Percentiles rank a stretch among this genome's conserved stretches.
Evolutionary conservation across 1,139 yeast species (phyloP).

Genomic region (Lizanozyma gosingica): DNA sequence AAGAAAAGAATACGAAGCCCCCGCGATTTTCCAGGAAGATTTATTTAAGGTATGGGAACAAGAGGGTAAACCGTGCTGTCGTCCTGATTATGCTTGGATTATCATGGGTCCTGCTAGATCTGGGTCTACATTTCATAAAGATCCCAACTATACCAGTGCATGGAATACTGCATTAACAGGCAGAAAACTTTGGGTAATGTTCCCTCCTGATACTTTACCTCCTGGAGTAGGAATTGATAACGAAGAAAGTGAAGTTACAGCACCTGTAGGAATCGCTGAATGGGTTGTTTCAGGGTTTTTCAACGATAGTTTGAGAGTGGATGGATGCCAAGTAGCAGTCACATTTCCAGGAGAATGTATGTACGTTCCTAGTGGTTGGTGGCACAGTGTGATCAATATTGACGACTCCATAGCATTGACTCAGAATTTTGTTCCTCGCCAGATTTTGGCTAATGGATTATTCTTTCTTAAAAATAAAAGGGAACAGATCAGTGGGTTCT

Average conservation of each 20-base stretch:
- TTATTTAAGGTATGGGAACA: slow-evolving; percentile 35
- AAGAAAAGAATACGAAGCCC: slow-evolving; percentile 45
- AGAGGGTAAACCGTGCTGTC: slow-evolving; percentile 23
- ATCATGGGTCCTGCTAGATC: slow-evolving; percentile 74
- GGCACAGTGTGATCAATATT: slow-evolving; percentile 85
- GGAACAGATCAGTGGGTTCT: slow-evolving; percentile 75
- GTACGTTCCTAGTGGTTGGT: slow-evolving; percentile 92
- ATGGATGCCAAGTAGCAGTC: slow-evolving; percentile 55
- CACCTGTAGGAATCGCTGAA: slow-evolving; percentile 85
- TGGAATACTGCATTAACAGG: slow-evolving; percentile 81
- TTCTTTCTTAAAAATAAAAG: slow-evolving; percentile 59
- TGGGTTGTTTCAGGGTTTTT: slow-evolving; percentile 82
- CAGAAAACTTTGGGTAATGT: slow-evolving; percentile 79
- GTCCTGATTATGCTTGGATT: slow-evolving; percentile 90
- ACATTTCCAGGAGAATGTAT: slow-evolving; percentile 79
- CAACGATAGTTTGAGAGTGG: slow-evolving; percentile 43
- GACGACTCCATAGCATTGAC: slow-evolving; percentile 77
- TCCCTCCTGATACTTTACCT: slow-evolving; percentile 67
- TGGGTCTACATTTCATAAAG: slow-evolving; percentile 89
- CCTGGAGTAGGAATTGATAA: slow-evolving; percentile 79
- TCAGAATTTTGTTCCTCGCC: slow-evolving; percentile 73
- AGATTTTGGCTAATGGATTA: slow-evolving; percentile 50
- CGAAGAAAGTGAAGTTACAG: slow-evolving; percentile 82
- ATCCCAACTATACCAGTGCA: slow-evolving; percentile 84
- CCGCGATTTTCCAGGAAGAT: slow-evolving; percentile 45